Base-by-base conservation (phyloP, 2,329 filamentous ascomycete species). In the Lachnellula suecica region DNA sequence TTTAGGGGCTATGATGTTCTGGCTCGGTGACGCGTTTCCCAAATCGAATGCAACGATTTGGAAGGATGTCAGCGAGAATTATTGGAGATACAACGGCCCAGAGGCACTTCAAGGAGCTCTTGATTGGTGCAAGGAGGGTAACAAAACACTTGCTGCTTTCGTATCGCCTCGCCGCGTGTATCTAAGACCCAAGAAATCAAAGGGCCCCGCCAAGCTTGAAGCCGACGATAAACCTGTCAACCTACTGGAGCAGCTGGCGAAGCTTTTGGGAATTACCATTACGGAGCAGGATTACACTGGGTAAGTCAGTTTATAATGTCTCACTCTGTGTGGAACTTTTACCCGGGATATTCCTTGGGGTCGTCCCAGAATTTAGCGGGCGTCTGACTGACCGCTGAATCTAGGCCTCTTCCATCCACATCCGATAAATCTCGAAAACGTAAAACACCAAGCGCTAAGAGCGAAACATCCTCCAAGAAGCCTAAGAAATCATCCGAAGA, bases 1-100 rank as follows among this genome's bases (percentile, higher is more conserved):
- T 8, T 13, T 13, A 43, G 40, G 40, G 11, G 58, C 58, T 3
- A 62, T 62, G 52, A 58, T 58, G 44, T 52, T 48, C 17, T 62
- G 60, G 60, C 37, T 59, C 6, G 47, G 53, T 24, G 52, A 56
- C 15, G 44, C 46, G 15, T 23, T 43, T 24, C 40, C 40, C 11
- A 54, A 48, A 7, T 23, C 45, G 2, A 52, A 53, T 23, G 54
- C 59, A 22, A 47, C 47, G 15, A 41, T 59, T 25, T 62, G 60
- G 60, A 54, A 52, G 37, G 60, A 62, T 20, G 56, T 60, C 43
- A 47, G 37, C 27, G 34, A 53, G 29, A 46, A 25, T 19, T 59
- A 60, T 35, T 59, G 45, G 49, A 53, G 52, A 25, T 42, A 52
- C 31, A 56, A 60, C 31, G 53, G 51, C 7, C 10, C 43, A 4